A percentile compares a stretch with the other conserved stretches of the same genome.
Conservation (phyloP, 2,329 filamentous ascomycete species). For the Didymella exigua region DNA sequence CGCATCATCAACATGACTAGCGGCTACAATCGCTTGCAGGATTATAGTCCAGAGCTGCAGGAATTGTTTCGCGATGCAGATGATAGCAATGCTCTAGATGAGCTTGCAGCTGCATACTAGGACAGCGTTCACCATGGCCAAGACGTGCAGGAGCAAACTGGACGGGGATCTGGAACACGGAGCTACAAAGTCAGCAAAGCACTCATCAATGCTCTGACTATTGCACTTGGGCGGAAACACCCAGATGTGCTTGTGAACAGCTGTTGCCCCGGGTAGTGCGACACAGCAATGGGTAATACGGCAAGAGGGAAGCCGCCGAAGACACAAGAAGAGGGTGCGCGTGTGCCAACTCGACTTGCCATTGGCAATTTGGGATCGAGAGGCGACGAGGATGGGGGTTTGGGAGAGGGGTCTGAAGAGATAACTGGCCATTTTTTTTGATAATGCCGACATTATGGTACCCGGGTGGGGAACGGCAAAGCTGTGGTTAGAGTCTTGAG, state of each 20-base stretch:
- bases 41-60: constrained; percentile 11
- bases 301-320: constrained; percentile 23
- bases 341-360: constrained; percentile 20
- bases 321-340: constrained; percentile 24
- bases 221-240: constrained; percentile 17
- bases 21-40: constrained; percentile 13
- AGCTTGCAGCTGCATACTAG: neutral
- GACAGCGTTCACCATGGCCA: neutral
- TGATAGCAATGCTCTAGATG: neutral
- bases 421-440: constrained; percentile 24
- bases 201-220: constrained; percentile 19
- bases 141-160: neutral
- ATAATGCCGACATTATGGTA: constrained; percentile 14
- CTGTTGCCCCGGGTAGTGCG: constrained; percentile 32
- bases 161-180: constrained; percentile 4
- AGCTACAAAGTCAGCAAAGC: constrained; percentile 31
- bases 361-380: constrained; percentile 21
- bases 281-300: constrained; percentile 31
- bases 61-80: neutral
- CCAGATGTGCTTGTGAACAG: constrained; percentile 15
- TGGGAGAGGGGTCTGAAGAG: neutral
- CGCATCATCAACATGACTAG: constrained; percentile 27
- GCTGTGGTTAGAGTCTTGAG: neutral
- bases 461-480: constrained; percentile 21
- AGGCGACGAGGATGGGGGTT: constrained; percentile 11